Conservation (phyloP, 2,329 filamentous ascomycete genomes). For the Penicillium rolfsii region DNA sequence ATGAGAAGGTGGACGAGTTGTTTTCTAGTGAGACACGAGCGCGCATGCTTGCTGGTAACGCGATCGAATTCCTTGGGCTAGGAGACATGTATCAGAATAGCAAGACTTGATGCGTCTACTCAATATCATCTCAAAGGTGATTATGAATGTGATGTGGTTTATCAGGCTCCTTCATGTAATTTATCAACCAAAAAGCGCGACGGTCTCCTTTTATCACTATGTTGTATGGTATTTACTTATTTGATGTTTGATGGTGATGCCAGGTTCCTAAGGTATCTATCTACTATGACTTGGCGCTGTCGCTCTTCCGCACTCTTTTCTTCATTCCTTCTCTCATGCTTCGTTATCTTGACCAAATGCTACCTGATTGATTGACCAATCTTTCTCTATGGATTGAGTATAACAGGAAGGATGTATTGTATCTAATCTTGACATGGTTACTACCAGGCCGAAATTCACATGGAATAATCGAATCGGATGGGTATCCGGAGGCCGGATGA, state of each 20-base stretch:
- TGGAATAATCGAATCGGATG: slow-evolving; percentile 7
- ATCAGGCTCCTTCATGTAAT: not conserved
- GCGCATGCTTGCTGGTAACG: slow-evolving; percentile 26
- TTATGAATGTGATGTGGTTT: not conserved
- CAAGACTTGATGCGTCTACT: not conserved
- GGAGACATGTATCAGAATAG: slow-evolving; percentile 1
- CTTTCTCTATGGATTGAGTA: too few species aligned
- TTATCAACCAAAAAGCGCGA: not conserved
- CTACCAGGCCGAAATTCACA: not conserved
- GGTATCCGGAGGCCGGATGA: not conserved
- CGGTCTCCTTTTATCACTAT: too few species aligned
- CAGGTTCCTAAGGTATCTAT: too few species aligned
- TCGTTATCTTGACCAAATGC: too few species aligned
- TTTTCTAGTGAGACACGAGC: slow-evolving; percentile 19
- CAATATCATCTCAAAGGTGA: not conserved
- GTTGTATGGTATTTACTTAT: too few species aligned
- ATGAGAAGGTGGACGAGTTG: slow-evolving; percentile 15
- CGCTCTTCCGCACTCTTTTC: too few species aligned
- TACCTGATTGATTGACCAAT: too few species aligned
- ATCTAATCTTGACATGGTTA: not conserved
- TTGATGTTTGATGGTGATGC: too few species aligned
- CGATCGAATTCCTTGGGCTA: slow-evolving; percentile 23
- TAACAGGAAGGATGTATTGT: not conserved
- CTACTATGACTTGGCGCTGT: too few species aligned
- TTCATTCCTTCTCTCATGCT: too few species aligned